Conservation (phyloP, 1,139 yeast species). For the Suhomyces terraborum region DNA sequence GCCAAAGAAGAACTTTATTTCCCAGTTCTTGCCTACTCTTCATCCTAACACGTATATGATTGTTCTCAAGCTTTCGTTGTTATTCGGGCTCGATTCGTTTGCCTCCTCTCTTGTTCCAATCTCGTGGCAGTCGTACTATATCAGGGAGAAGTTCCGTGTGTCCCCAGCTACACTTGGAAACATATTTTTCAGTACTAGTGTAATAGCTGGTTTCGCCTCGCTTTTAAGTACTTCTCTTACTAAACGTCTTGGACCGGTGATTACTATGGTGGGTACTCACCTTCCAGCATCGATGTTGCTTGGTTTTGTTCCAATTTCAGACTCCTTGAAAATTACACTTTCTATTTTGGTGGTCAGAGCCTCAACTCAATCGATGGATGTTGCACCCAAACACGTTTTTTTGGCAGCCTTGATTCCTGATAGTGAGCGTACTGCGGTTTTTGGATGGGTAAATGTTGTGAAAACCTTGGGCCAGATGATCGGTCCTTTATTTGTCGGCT, state of each 20-base stretch:
- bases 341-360: slow-evolving; percentile 36
- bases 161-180: slow-evolving; percentile 39
- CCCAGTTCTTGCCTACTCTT: slow-evolving; percentile 25
- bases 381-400: slow-evolving; percentile 48
- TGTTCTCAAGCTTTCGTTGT: slow-evolving; percentile 36
- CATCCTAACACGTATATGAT: slow-evolving; percentile 20
- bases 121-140: slow-evolving; percentile 48
- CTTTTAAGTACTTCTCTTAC: slow-evolving; percentile 45
- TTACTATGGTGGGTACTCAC: slow-evolving; percentile 48
- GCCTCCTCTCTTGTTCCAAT: slow-evolving; percentile 47
- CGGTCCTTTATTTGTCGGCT: slow-evolving; percentile 44
- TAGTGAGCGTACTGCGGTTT: slow-evolving; percentile 40
- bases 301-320: slow-evolving; percentile 40
- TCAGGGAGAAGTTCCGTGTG: slow-evolving; percentile 37
- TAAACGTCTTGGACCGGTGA: slow-evolving; percentile 45
- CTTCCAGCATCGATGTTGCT: slow-evolving; percentile 45
- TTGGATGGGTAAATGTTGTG: slow-evolving; percentile 46
- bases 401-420: slow-evolving; percentile 41
- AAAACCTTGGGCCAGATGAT: slow-evolving; percentile 41
- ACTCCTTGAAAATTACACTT: slow-evolving; percentile 31
- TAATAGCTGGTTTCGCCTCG: slow-evolving; percentile 44
- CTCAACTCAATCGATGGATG: slow-evolving; percentile 46
- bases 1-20: slow-evolving; percentile 11
- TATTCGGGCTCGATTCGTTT: slow-evolving; percentile 46
- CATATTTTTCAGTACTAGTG: slow-evolving; percentile 41